Evolutionary conservation across 495 filamentous ascomycete genomes (phyloP), one percentile per base, ranked within the genome.

Genomic region (Neurospora sp.): DNA sequence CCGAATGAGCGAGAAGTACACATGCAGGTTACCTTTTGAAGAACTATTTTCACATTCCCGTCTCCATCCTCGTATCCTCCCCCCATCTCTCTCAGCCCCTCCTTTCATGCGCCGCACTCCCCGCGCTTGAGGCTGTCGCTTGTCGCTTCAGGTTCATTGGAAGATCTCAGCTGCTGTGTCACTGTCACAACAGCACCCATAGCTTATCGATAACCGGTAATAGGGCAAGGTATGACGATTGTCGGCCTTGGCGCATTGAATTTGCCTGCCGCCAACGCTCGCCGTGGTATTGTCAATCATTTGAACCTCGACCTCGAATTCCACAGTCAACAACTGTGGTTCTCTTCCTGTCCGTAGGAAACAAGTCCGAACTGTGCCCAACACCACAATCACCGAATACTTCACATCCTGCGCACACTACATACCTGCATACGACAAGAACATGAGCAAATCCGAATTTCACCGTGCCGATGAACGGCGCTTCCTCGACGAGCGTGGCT

Each of bases 401-500:
- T 9, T 16, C 3, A 65, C 27, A 3, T 3, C 14, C 27, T 65
- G 27, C 53, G 53, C 6, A 1, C 27, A 31, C 20, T 59, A 27
- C 47, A 3, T 35, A 31, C 12, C 10, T 31, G 0, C 12, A 35
- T 14, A 18, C 53, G 14, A 65, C 53, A 65, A 31, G 53, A 27
- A 65, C 27, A 80, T 78, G 76, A 73, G 69, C 65, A 82, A 78
- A 75, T 73, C 76, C 10, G 78, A 81, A 69, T 81, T 77, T 71
- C 91, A 94, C 82, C 89, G 89, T 76, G 91, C 91, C 76, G 91
- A 94, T 77, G 91, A 91, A 77, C 89, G 88, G 79, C 84, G 87
- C 70, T 90, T 94, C 80, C 88, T 94, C 74, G 92, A 94, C 83
- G 92, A 92, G 78, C 90, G 92, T 70, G 92, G 92, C 76, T 80